A percentile compares a stretch with the other conserved stretches of the same genome.
phyloP scores from a whole-genome alignment of 163 green algal species.

The Scenedesmus sp. region DNA sequence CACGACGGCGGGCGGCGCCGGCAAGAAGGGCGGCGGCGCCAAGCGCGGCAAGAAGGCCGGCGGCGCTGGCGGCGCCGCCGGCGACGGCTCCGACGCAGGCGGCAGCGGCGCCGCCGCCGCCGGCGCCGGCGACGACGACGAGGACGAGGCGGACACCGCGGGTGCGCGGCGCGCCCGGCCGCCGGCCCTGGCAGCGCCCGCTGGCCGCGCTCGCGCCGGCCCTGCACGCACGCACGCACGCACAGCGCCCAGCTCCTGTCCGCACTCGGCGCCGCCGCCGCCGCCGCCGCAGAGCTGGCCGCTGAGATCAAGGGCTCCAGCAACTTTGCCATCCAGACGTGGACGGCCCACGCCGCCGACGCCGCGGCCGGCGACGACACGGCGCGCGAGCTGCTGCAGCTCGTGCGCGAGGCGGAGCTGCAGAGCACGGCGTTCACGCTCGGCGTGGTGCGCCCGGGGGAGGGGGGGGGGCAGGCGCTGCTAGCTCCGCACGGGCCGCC shows the following conservation, averaged over 20 bases:
- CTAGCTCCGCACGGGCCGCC: no score
- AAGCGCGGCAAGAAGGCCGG: no score
- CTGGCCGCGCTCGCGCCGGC: no score
- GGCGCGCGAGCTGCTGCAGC: constrained; percentile 9
- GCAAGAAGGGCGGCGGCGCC: neutral
- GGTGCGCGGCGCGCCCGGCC: no score
- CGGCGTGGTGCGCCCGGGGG: constrained; percentile 6
- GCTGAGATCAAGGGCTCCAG: neutral
- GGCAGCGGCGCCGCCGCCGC: neutral
- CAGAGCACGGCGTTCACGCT: neutral
- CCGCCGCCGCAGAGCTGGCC: neutral
- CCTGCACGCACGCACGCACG: no score
- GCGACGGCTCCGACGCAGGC: neutral
- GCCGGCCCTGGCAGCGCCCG: no score
- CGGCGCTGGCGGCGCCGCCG: no score
- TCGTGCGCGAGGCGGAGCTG: neutral
- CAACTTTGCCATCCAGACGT: constrained; percentile 35
- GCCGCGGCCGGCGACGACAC: no score
- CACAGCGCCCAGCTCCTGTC: no score
- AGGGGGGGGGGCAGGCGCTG: no score
- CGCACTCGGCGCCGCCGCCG: neutral
- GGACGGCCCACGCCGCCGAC: neutral
- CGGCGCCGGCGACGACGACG: neutral
- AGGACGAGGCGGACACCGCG: neutral
- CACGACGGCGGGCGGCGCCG: neutral